phyloP scores from a whole-genome alignment of 2,329 filamentous ascomycete genomes.

The Rhinocladiella similis region DNA sequence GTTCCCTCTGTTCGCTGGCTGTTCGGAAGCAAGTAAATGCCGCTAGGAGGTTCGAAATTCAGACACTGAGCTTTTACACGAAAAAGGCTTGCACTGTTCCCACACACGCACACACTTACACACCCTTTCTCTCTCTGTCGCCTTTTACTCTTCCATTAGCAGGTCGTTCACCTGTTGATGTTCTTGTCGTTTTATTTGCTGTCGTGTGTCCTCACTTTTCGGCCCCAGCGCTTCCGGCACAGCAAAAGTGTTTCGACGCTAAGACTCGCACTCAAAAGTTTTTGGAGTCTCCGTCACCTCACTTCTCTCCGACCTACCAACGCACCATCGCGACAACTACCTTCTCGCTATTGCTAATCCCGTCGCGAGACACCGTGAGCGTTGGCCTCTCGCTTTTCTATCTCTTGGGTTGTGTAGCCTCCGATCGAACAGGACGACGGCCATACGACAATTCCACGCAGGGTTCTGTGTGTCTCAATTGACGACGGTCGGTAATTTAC shows the following conservation, averaged over 20 bases:
- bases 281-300: conserved; percentile 20
- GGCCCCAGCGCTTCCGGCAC: conserved; percentile 10
- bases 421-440: too few species aligned
- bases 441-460: too few species aligned
- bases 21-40: conserved; percentile 13
- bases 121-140: not conserved
- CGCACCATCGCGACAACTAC: not conserved
- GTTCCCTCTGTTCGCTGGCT: not conserved
- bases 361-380: too few species aligned
- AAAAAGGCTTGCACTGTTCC: conserved; percentile 22
- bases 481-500: too few species aligned
- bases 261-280: conserved; percentile 19
- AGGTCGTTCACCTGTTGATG: not conserved
- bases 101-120: conserved; percentile 7
- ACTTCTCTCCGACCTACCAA: conserved; percentile 4
- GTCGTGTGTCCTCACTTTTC: conserved; percentile 11
- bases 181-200: conserved; percentile 4
- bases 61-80: conserved; percentile 10
- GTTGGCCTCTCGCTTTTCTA: too few species aligned
- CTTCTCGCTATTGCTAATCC: too few species aligned
- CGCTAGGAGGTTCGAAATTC: conserved; percentile 25
- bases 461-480: too few species aligned
- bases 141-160: conserved; percentile 8
- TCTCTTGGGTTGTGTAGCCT: too few species aligned
- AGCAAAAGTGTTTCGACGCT: conserved; percentile 8